Percentiles rank a stretch among this genome's conserved stretches.
Conservation (phyloP, 257 asterid species). For the Solanum habrochaites region DNA sequence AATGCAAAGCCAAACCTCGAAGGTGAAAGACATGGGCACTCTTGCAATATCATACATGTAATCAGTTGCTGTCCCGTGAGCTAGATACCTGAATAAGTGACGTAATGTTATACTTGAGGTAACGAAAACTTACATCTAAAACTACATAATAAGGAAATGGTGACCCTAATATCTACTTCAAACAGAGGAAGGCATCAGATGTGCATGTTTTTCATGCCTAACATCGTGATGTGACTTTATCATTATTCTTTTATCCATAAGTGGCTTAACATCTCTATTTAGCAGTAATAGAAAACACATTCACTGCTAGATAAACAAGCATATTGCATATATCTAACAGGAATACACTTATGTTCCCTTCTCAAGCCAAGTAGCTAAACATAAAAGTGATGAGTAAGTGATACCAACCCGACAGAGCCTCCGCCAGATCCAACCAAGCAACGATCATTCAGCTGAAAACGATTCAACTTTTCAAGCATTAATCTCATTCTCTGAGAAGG, state of each 20-base stretch:
- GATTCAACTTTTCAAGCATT: conserved; percentile 80
- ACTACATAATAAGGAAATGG: neutral
- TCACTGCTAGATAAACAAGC: neutral
- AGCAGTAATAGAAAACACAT: neutral
- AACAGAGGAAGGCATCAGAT: neutral
- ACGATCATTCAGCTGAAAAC: conserved; percentile 61
- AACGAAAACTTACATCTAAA: neutral
- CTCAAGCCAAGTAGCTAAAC: neutral
- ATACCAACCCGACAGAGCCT: conserved; percentile 95
- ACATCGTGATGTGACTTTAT: neutral
- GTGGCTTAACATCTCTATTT: neutral
- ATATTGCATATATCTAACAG: neutral
- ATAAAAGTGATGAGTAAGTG: neutral
- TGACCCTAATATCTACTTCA: neutral
- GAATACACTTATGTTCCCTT: neutral
- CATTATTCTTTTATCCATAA: neutral
- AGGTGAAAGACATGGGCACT: conserved; percentile 97
- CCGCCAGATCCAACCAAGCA: conserved; percentile 97
- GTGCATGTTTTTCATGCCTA: neutral
- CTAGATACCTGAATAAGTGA: conserved; percentile 56
- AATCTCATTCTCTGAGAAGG: conserved; percentile 74
- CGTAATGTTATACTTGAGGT: neutral
- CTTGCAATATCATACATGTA: conserved; percentile 87
- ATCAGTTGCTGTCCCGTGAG: conserved; percentile 98
- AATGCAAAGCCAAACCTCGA: conserved; percentile 49